Conservation (phyloP, 2,329 filamentous ascomycete genomes). For the Colletotrichum godetiae region DNA sequence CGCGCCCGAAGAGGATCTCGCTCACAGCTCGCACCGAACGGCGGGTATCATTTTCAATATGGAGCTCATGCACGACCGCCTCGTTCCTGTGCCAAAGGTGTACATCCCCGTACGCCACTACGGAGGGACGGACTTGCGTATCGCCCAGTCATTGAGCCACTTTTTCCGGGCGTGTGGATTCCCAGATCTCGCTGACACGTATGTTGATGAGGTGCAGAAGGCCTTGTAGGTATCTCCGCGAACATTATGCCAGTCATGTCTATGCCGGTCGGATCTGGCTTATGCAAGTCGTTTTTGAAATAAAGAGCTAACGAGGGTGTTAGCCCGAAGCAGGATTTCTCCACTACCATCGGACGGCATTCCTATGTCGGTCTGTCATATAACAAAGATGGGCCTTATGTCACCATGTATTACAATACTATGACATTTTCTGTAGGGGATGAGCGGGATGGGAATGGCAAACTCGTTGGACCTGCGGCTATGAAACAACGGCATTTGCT, state of each 20-base stretch:
- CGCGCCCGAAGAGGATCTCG: slow-evolving; percentile 35
- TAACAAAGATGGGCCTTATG: slow-evolving; percentile 16
- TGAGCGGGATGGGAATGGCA: slow-evolving; percentile 10
- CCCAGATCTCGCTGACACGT: slow-evolving; percentile 4
- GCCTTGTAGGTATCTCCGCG: slow-evolving; percentile 17
- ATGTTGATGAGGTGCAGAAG: slow-evolving; percentile 22
- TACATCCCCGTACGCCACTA: slow-evolving; percentile 51
- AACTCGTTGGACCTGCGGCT: slow-evolving; percentile 26
- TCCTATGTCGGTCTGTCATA: slow-evolving; percentile 28
- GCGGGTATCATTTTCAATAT: slow-evolving; percentile 48
- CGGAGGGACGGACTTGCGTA: slow-evolving; percentile 31
- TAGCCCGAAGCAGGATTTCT: slow-evolving; percentile 27
- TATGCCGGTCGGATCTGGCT: too few species aligned
- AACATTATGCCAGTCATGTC: neutral
- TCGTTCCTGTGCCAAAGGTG: slow-evolving; percentile 42
- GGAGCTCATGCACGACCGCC: slow-evolving; percentile 40
- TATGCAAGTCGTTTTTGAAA: too few species aligned
- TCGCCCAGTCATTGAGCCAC: slow-evolving; percentile 20
- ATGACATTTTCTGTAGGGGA: slow-evolving; percentile 24
- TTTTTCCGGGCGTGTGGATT: slow-evolving; percentile 27
- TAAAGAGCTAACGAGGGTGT: too few species aligned
- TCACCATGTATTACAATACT: slow-evolving; percentile 30
- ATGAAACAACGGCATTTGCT: slow-evolving; percentile 28
- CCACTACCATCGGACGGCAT: slow-evolving; percentile 23
- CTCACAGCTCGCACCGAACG: slow-evolving; percentile 43